Conservation (phyloP, 164 flowering plant species). For the Hamamelis virginiana region DNA sequence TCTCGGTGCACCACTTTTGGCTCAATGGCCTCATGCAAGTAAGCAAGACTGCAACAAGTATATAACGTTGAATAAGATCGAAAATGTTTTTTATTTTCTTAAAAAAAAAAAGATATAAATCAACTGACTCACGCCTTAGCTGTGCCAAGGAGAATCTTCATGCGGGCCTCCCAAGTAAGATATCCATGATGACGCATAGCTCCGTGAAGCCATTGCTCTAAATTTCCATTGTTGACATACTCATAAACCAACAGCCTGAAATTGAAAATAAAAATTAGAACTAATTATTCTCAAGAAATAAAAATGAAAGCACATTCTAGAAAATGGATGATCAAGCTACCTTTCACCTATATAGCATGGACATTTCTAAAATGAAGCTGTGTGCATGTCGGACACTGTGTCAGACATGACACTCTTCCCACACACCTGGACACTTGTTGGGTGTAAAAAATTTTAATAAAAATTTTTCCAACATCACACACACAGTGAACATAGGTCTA, state of each 20-base stretch:
- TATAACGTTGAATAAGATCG: slow-evolving; percentile 13
- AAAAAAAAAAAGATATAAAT: background rate
- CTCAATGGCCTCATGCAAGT: slow-evolving; percentile 80
- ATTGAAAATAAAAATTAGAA: slow-evolving; percentile 1
- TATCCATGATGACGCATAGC: slow-evolving; percentile 73
- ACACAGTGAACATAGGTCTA: too few relatives aligned
- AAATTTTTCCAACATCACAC: too few relatives aligned
- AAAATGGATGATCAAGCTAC: background rate
- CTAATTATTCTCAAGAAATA: background rate
- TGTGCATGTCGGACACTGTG: too few relatives aligned
- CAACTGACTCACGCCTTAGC: slow-evolving; percentile 68
- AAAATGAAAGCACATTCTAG: background rate
- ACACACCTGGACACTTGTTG: too few relatives aligned
- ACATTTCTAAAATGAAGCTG: too few relatives aligned
- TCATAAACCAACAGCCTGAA: slow-evolving; percentile 73
- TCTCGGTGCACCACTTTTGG: slow-evolving; percentile 84
- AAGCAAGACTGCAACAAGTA: slow-evolving; percentile 60
- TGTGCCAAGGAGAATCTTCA: slow-evolving; percentile 70
- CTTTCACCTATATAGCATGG: too few relatives aligned
- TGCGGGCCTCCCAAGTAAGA: slow-evolving; percentile 83
- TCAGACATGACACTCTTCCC: too few relatives aligned
- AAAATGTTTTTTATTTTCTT: background rate
- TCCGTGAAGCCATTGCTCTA: slow-evolving; percentile 84
- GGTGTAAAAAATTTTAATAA: too few relatives aligned
- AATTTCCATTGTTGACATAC: slow-evolving; percentile 70